Percentiles rank a stretch among this genome's conserved stretches.
Evolutionary conservation across 2,329 filamentous ascomycete species (phyloP).

Genomic region (Aspergillus brunneoviolaceus): DNA sequence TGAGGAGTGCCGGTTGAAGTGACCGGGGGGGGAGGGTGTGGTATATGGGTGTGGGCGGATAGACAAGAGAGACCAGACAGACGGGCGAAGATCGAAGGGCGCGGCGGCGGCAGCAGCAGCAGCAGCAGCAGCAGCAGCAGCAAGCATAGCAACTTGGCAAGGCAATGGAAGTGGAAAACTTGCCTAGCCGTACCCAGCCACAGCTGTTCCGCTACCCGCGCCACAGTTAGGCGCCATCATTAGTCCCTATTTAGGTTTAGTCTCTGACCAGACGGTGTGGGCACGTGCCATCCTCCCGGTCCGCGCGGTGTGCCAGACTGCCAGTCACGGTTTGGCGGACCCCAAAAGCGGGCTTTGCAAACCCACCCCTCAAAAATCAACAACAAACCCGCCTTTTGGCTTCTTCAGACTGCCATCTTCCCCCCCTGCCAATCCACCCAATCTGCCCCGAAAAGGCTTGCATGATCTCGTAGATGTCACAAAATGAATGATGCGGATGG

Average conservation of each 20-base stretch:
- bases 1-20: not conserved
- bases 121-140: no score
- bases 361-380: not conserved
- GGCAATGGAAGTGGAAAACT: no score
- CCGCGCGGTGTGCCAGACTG: not conserved
- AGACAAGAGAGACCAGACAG: not conserved
- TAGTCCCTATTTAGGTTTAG: slow-evolving; percentile 13
- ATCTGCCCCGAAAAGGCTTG: not conserved
- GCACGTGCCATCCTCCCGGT: not conserved
- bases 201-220: not conserved
- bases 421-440: not conserved
- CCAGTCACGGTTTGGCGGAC: not conserved
- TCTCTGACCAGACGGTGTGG: not conserved
- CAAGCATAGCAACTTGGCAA: no score
- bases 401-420: not conserved
- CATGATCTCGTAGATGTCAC: not conserved
- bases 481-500: not conserved
- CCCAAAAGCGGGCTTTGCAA: not conserved
- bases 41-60: not conserved
- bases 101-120: not conserved
- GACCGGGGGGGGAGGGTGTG: not conserved
- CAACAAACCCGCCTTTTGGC: not conserved
- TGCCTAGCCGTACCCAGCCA: slow-evolving; percentile 6
- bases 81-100: not conserved
- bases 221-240: slow-evolving; percentile 9